Base-by-base conservation (phyloP, 768 basidiomycete genomes). In the Mycena leptocephala region DNA sequence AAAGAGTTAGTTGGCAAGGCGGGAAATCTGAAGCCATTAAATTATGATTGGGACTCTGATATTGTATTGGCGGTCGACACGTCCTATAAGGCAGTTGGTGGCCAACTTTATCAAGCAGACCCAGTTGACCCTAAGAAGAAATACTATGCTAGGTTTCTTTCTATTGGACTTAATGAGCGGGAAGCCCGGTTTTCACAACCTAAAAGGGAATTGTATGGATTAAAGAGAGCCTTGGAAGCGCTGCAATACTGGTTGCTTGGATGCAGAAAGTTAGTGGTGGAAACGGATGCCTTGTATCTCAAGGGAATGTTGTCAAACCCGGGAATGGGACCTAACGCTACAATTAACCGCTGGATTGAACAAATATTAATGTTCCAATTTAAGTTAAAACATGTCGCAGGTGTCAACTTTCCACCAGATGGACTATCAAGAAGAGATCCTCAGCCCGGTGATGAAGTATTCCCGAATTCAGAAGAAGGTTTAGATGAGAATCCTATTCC, bases 131-230 rank as follows among this genome's bases (percentile, higher is more conserved):
- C 51, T 9, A 56, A 56, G 14, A 56, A 56, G 28, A 56, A 30
- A 16, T 56, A 39, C 39, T 41, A 39, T 43, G 59, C 37, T 9
- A 8, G 33, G 16, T 37, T 62, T 18, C 3, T n/a, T 2, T 89
- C 86, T 0, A 86, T 89, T 0, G 76, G 83, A 0, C 79, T 88
- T 22, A 87, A 86, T 32, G 82, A 83, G 0, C 33, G 83, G 2
- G 84, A 87, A 76, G 66, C 79, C 1, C 32, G 79, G 0, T 87
- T 82, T 65, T 86, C 85, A 0, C 87, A 88, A 64, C 81, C 86
- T 0, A 90, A 90, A 53, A 28, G 83, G 0, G 87, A 89, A 75
- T 68, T 89, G 0, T 88, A 82, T 59, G 85, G 88, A 0, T 43
- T 88, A 0, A 85, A 78, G 28, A 64, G 76, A n/a, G 81, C 81